phyloP scores from a whole-genome alignment of 192 early-diverging fungal species.

The Oehlia diaphana region DNA sequence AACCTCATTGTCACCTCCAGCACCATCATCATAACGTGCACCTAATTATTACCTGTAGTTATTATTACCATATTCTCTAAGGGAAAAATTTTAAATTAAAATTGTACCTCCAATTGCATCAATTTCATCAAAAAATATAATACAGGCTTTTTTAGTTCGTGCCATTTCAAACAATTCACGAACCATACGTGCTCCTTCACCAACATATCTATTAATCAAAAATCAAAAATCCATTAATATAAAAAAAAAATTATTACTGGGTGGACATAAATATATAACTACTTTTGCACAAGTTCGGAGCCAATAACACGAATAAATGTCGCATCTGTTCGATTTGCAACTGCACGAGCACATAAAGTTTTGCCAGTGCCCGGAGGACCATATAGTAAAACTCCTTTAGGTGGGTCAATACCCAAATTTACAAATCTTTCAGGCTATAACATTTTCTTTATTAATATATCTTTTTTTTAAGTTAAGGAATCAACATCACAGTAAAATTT shows the following conservation, averaged over 20 bases:
- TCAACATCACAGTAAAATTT: neutral
- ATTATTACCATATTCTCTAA: neutral
- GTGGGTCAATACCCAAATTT: constrained; percentile 98
- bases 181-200: constrained; percentile 98
- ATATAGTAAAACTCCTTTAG: constrained; percentile 98
- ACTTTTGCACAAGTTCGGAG: constrained; percentile 98
- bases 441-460: neutral
- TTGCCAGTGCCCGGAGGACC: constrained; percentile 97
- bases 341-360: constrained; percentile 96
- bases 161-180: constrained; percentile 99
- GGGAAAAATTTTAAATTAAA: neutral
- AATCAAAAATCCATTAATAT: neutral
- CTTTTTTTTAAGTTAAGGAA: neutral
- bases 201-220: constrained; percentile 71
- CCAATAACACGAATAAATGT: constrained; percentile 99
- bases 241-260: neutral
- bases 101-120: constrained; percentile 85
- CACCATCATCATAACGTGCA: constrained; percentile 96
- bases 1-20: constrained; percentile 99
- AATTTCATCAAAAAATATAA: constrained; percentile 99
- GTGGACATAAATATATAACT: neutral
- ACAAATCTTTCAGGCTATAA: constrained; percentile 93
- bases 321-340: constrained; percentile 98
- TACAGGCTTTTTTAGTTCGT: constrained; percentile 98
- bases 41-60: constrained; percentile 38